Percentiles rank a stretch among this genome's conserved stretches.
phyloP scores from a whole-genome alignment of 305 asterid genomes.

The Fraxinus platypoda region DNA sequence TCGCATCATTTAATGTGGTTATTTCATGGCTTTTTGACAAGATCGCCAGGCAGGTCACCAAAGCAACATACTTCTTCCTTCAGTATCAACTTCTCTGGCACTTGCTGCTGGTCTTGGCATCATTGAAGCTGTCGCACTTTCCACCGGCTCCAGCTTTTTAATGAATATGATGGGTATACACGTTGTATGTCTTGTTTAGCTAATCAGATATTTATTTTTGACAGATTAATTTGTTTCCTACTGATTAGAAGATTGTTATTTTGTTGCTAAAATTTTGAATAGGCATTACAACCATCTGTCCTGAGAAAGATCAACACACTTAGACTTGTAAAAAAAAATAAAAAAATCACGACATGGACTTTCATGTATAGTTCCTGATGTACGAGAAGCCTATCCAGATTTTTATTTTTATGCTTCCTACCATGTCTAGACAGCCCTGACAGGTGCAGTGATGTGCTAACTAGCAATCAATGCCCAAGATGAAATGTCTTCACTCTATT shows the following conservation, averaged over 20 bases:
- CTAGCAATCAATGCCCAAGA: constrained; percentile 4
- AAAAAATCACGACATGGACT: background rate
- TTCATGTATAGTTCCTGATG: background rate
- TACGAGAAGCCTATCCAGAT: background rate
- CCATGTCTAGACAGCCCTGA: background rate
- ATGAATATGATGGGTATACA: constrained; percentile 89
- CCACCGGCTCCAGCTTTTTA: constrained; percentile 60
- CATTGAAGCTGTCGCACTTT: constrained; percentile 69
- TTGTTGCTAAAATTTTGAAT: background rate
- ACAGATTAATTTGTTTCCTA: background rate
- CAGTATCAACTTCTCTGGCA: constrained; percentile 74
- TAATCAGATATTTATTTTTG: constrained; percentile 19
- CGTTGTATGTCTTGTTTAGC: constrained; percentile 77
- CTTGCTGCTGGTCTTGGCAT: constrained; percentile 88
- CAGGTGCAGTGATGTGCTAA: background rate
- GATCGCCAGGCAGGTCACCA: constrained; percentile 43
- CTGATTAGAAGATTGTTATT: background rate
- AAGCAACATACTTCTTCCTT: constrained; percentile 65
- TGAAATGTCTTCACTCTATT: constrained; percentile 1
- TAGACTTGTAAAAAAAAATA: background rate
- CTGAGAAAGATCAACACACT: constrained; percentile 5
- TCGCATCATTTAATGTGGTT: constrained; percentile 16
- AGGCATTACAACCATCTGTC: background rate
- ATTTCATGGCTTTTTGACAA: constrained; percentile 14
- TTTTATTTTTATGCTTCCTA: background rate